These are phyloP conservation scores for Colletotrichum phormii DNA, from an alignment of 2,329 filamentous ascomycete species.

Conservation along the genomic window DNA sequence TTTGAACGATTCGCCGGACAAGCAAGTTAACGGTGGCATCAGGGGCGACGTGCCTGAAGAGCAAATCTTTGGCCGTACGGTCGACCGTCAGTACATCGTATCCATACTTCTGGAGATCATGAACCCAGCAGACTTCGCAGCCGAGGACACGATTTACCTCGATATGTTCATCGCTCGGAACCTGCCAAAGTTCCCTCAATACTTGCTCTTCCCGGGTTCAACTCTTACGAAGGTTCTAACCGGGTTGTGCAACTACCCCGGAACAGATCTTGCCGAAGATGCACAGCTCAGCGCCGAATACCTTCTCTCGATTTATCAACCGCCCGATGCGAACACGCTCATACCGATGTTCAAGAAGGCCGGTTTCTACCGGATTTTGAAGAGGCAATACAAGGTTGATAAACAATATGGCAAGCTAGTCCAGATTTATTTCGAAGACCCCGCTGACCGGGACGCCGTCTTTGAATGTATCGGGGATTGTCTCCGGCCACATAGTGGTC, in stretches of 20 bases:
- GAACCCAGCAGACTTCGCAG: constrained; percentile 79
- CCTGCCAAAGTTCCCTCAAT: constrained; percentile 95
- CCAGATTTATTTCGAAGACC: constrained; percentile 86
- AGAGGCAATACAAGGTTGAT: constrained; percentile 85
- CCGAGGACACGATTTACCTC: constrained; percentile 89
- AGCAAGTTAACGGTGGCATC: constrained; percentile 65
- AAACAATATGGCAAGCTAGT: constrained; percentile 84
- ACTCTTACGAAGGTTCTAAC: constrained; percentile 83
- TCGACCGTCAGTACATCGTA: constrained; percentile 92
- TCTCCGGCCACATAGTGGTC: constrained; percentile 71
- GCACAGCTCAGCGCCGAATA: constrained; percentile 98
- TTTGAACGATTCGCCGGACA: constrained; percentile 82
- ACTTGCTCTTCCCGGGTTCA: constrained; percentile 89
- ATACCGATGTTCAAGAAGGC: constrained; percentile 84
- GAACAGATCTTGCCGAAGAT: constrained; percentile 85
- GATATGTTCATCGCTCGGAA: constrained; percentile 99
- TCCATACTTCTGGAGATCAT: constrained; percentile 93
- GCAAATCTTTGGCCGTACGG: constrained; percentile 75
- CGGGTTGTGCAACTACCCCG: constrained; percentile 87
- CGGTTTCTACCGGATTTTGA: constrained; percentile 90
- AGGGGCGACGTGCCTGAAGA: constrained; percentile 69
- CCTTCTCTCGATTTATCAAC: constrained; percentile 91
- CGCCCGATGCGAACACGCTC: constrained; percentile 80
- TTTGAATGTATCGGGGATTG: constrained; percentile 86
- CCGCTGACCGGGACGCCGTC: constrained; percentile 77